Conservation (phyloP, 306 rosid species). For the Fragaria ananassa region DNA sequence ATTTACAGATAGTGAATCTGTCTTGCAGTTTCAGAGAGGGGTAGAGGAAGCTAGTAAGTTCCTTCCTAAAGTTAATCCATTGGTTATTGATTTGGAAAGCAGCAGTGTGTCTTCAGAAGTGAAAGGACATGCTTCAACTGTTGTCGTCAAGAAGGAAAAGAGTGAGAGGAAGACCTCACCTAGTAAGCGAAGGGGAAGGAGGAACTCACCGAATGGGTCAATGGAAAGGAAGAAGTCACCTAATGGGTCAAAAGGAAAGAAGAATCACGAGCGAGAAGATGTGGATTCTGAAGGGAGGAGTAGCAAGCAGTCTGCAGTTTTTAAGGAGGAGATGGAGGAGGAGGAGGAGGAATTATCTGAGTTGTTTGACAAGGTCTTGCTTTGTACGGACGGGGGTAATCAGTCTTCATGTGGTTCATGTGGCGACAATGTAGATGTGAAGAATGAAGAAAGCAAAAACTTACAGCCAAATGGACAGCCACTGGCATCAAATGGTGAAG, state of each 20-base stretch:
- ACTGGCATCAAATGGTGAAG: conserved; percentile 18
- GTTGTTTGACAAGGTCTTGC: conserved; percentile 38
- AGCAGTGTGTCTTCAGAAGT: conserved; percentile 13
- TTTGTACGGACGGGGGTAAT: conserved; percentile 6
- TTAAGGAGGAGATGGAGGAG: conserved; percentile 26
- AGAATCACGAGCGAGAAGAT: conserved; percentile 35
- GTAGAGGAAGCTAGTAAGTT: conserved; percentile 88
- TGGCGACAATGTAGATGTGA: conserved; percentile 12
- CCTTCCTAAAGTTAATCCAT: conserved; percentile 53
- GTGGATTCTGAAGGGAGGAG: conserved; percentile 33
- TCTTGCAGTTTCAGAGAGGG: conserved; percentile 67
- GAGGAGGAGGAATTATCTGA: conserved; percentile 30
- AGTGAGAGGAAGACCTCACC: conserved; percentile 36
- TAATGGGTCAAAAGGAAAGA: conserved; percentile 28
- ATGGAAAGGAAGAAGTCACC: conserved; percentile 39
- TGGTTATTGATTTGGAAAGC: conserved; percentile 44
- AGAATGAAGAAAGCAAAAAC: conserved; percentile 18
- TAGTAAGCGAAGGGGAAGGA: conserved; percentile 38
- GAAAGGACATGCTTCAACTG: conserved; percentile 21
- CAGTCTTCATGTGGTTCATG: not conserved
- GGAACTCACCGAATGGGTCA: conserved; percentile 28
- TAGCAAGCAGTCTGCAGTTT: conserved; percentile 41
- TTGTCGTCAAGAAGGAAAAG: conserved; percentile 25
- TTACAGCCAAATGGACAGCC: conserved; percentile 19
- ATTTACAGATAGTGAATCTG: conserved; percentile 55